phyloP scores from a whole-genome alignment of 176 grass and related monocot genomes.

The Pontederia paniculata region DNA sequence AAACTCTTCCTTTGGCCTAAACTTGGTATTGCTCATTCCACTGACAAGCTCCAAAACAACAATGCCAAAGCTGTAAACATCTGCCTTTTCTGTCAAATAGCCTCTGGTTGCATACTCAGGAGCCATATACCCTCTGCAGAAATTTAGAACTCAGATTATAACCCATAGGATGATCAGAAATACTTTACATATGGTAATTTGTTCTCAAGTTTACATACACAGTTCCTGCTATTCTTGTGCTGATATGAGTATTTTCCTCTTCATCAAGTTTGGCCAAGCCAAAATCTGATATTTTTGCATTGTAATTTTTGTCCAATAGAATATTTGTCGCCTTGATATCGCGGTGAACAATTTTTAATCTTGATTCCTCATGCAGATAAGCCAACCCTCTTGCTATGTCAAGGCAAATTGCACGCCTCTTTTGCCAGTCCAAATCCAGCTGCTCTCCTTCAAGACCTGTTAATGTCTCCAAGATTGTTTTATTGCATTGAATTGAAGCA shows the following conservation, averaged over 20 bases:
- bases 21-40: slow-evolving; percentile 47
- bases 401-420: slow-evolving; percentile 58
- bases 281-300: slow-evolving; percentile 93
- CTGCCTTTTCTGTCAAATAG: slow-evolving; percentile 66
- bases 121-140: slow-evolving; percentile 70
- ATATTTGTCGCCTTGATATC: slow-evolving; percentile 88
- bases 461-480: too few species aligned
- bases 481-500: too few species aligned
- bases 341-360: slow-evolving; percentile 74
- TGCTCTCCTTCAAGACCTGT: slow-evolving; percentile 40
- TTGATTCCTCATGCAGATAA: slow-evolving; percentile 78
- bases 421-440: slow-evolving; percentile 51
- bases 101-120: slow-evolving; percentile 80
- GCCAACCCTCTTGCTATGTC: slow-evolving; percentile 56
- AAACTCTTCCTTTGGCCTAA: slow-evolving; percentile 47
- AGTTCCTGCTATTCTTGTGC: slow-evolving; percentile 67
- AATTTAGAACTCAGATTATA: background rate
- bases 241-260: slow-evolving; percentile 44
- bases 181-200: too few species aligned
- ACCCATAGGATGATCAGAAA: too few species aligned
- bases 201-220: slow-evolving; percentile 55
- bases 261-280: slow-evolving; percentile 80
- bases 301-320: slow-evolving; percentile 62
- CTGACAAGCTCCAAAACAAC: slow-evolving; percentile 59
- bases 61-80: slow-evolving; percentile 70